Percentiles rank a stretch among this genome's conserved stretches.
Conservation (phyloP, 306 rosid genomes). For the Abrus precatorius region DNA sequence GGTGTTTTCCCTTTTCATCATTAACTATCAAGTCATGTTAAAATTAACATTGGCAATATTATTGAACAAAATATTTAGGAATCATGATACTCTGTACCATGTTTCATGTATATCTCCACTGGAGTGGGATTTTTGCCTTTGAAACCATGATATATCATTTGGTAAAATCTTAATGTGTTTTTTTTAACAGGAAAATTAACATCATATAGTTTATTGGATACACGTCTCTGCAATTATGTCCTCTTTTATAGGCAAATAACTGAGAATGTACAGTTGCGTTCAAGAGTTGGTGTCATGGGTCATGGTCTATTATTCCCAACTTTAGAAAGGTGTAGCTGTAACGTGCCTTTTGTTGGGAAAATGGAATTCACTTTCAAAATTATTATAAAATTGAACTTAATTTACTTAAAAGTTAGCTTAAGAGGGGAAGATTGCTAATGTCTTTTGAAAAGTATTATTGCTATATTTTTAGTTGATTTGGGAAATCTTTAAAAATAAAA, state of each 20-base stretch:
- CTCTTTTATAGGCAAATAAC: background rate
- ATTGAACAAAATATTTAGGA: background rate
- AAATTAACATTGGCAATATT: background rate
- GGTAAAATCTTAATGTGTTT: background rate
- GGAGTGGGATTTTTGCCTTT: background rate
- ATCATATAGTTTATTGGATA: background rate
- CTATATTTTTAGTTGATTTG: no score
- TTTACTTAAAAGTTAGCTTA: no score
- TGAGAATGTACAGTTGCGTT: background rate
- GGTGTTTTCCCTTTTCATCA: background rate
- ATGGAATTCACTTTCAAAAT: background rate
- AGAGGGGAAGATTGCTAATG: no score
- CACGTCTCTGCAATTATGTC: background rate
- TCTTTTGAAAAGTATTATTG: no score
- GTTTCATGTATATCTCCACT: background rate
- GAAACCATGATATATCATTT: background rate
- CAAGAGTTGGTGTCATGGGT: background rate
- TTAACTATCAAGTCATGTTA: background rate
- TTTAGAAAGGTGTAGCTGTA: background rate
- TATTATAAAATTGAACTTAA: no score
- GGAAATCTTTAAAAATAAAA: no score
- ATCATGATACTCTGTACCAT: background rate
- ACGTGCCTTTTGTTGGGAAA: background rate
- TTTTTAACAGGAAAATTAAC: background rate
- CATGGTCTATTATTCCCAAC: background rate